Evolutionary conservation across 179 eudicot species (phyloP), one percentile per base, ranked within the genome.

Genomic region (Beta corolliflora): DNA sequence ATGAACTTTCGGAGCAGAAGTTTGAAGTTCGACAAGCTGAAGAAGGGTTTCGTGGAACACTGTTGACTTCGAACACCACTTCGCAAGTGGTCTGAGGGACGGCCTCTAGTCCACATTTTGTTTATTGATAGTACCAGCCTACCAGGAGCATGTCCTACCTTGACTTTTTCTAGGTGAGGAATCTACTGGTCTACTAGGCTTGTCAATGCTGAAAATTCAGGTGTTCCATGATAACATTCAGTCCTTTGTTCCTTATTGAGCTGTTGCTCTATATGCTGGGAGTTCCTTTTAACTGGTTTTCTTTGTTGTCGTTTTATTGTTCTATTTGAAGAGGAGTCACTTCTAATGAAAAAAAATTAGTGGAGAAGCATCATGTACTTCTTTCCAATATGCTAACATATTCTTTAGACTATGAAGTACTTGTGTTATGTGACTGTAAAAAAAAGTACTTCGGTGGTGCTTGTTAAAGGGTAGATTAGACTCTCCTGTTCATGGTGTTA

Each of bases 31-130:
- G 85, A 68, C 89, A 82, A 81, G 83, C 92, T 59, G 99, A 96
- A 81, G 98, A 88, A 87, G 99, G 99, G 66, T 96, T 96, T 84
- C 96, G 97, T 71, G 99, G 99, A 80, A 87, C 97, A 73, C 90
- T 94, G 48, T 87, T 96, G 85, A 86, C 97, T 64, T 96, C 96
- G 73, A 91, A 83, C 81, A 76, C 90, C 45, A 80, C 95, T 45
- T 89, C 89, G 59, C 97, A 91, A 84, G 86, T 85, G 67, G 87
- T 89, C 72, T 91, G 84, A 80, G 80, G 81, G 65, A 76, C 61
- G 18, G 31, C 80, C 61, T 79, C 81, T 71, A 71, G 46, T 79
- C 61, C 44, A n/a, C 66, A 14, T 71, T 63, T 77, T 58, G 48
- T 76, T 54, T 52, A 76, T 76, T 29, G 29, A 44, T 69, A 48